phyloP scores from a whole-genome alignment of 495 filamentous ascomycete genomes.

The Neurospora sublineolata region DNA sequence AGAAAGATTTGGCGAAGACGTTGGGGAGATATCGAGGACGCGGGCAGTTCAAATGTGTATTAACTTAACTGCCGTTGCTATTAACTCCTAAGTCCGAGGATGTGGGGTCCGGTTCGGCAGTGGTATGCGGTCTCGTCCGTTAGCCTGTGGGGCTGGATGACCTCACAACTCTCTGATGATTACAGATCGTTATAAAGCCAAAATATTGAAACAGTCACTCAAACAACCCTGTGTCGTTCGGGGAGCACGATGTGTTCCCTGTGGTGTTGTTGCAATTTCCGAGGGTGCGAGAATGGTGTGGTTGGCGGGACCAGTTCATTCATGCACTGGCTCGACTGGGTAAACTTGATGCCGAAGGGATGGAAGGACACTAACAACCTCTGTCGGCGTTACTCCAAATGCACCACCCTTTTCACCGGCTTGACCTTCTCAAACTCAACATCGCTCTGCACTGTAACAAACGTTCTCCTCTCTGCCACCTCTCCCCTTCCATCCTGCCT shows the following conservation, averaged over 20 bases:
- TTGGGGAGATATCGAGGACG: background rate
- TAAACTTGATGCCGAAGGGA: background rate
- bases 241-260: background rate
- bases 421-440: background rate
- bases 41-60: background rate
- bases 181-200: background rate
- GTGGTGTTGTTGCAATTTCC: background rate
- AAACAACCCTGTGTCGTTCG: background rate
- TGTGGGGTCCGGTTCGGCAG: background rate
- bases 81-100: background rate
- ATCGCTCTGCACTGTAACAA: background rate
- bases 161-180: background rate
- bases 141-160: background rate
- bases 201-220: background rate
- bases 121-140: background rate
- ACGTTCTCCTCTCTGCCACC: slow-evolving; percentile 4
- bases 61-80: no score
- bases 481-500: background rate
- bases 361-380: background rate
- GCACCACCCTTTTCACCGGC: background rate
- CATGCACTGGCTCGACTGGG: background rate
- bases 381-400: background rate
- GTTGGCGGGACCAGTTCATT: background rate
- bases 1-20: background rate
- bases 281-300: background rate